Conservation (phyloP, 2,329 filamentous ascomycete species). For the Cladosporium oxysporum region DNA sequence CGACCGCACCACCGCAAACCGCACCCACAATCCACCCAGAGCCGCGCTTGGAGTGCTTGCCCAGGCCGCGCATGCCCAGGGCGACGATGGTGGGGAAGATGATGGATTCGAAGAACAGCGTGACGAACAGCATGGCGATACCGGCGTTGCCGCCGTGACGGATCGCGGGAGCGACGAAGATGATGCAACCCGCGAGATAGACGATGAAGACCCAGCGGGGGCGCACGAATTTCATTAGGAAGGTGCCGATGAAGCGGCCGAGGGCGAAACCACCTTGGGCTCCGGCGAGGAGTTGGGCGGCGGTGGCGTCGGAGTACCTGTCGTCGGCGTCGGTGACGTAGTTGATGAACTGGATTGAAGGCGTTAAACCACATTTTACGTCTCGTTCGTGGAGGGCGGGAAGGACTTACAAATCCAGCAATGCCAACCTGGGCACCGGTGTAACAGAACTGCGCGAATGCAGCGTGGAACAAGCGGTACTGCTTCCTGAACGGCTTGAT, state of each 20-base stretch:
- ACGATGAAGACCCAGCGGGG: conserved; percentile 70
- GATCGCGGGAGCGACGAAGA: conserved; percentile 58
- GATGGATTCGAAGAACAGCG: conserved; percentile 79
- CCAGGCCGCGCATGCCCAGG: conserved; percentile 73
- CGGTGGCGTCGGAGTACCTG: conserved; percentile 56
- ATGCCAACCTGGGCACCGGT: conserved; percentile 69
- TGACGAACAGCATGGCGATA: conserved; percentile 62
- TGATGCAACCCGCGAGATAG: conserved; percentile 62
- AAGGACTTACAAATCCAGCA: conserved; percentile 21
- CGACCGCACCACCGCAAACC: conserved; percentile 71
- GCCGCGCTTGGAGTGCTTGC: conserved; percentile 75
- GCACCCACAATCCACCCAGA: conserved; percentile 72
- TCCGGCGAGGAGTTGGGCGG: conserved; percentile 69
- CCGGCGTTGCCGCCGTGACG: conserved; percentile 54
- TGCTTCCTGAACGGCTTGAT: conserved; percentile 58
- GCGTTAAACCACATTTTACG: neutral
- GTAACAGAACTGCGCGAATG: conserved; percentile 77
- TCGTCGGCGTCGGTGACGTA: conserved; percentile 58
- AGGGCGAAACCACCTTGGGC: conserved; percentile 73
- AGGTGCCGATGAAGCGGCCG: conserved; percentile 68
- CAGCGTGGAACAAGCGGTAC: conserved; percentile 74
- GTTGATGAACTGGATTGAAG: conserved; percentile 63
- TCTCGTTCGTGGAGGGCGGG: conserved; percentile 31
- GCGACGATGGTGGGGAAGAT: conserved; percentile 82
- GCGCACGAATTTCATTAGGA: conserved; percentile 66